Conservation (phyloP, 176 grass and related monocot genomes). For the Cenchrus purpureus region DNA sequence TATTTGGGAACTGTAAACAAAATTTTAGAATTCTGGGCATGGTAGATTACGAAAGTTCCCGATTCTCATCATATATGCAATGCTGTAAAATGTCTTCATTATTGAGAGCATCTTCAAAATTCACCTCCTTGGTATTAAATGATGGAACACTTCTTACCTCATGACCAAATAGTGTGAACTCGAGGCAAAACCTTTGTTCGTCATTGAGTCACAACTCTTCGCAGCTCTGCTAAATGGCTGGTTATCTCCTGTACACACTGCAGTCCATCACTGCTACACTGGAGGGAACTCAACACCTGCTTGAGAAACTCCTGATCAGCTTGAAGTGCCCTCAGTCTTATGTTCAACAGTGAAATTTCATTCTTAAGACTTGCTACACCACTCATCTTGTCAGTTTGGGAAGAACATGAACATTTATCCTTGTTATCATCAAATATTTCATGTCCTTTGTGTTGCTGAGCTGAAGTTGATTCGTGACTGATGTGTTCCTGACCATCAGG, state of each 20-base stretch:
- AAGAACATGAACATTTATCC: slow-evolving; percentile 27
- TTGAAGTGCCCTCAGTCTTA: slow-evolving; percentile 57
- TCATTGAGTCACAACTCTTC: slow-evolving; percentile 41
- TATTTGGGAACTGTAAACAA: not conserved
- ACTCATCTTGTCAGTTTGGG: not conserved
- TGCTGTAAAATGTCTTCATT: not conserved
- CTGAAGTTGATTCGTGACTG: slow-evolving; percentile 11
- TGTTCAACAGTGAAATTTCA: slow-evolving; percentile 48
- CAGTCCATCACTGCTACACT: slow-evolving; percentile 47
- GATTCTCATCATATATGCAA: not conserved
- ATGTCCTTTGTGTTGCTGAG: slow-evolving; percentile 5
- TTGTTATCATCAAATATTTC: slow-evolving; percentile 16
- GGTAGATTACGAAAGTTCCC: not conserved
- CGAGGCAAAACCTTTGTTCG: slow-evolving; percentile 12
- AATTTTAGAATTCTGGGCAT: not conserved
- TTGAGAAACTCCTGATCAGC: slow-evolving; percentile 65
- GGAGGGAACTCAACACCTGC: slow-evolving; percentile 50
- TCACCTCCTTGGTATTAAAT: not conserved
- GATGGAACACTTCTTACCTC: slow-evolving; percentile 32
- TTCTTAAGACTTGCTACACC: slow-evolving; percentile 20
- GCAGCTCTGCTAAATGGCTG: slow-evolving; percentile 56
- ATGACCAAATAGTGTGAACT: slow-evolving; percentile 15
- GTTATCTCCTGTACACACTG: slow-evolving; percentile 61
- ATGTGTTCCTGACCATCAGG: slow-evolving; percentile 19
- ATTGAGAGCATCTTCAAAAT: not conserved